Percentiles rank a stretch among this genome's conserved stretches.
Conservation (phyloP, 2,329 filamentous ascomycete species). For the Sphaerostilbella broomeana region DNA sequence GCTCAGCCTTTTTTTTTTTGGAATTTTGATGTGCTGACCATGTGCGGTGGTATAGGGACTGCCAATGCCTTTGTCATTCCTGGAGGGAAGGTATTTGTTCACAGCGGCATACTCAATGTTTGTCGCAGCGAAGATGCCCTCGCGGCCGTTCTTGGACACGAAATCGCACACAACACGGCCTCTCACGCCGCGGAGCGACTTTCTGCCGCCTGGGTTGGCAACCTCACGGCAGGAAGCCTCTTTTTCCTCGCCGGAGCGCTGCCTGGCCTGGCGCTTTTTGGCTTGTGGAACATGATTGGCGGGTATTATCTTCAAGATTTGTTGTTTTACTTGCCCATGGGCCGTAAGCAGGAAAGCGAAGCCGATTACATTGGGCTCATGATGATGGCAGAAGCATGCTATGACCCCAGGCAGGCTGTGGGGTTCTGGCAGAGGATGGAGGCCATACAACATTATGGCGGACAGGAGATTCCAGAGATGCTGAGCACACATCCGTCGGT, state of each 20-base stretch:
- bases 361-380: conserved; percentile 75
- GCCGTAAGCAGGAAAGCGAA: conserved; percentile 65
- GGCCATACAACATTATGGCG: conserved; percentile 29
- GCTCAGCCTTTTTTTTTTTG: neutral
- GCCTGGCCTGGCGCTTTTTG: conserved; percentile 33
- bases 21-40: neutral
- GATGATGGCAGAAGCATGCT: conserved; percentile 79
- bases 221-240: conserved; percentile 43
- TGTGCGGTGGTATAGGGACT: conserved; percentile 29
- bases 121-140: conserved; percentile 61
- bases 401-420: conserved; percentile 61
- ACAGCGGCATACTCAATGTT: conserved; percentile 63
- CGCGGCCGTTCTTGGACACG: conserved; percentile 70
- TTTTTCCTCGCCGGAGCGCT: conserved; percentile 42
- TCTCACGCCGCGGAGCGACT: conserved; percentile 60
- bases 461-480: conserved; percentile 58
- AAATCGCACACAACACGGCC: conserved; percentile 71
- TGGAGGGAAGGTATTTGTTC: conserved; percentile 74
- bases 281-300: conserved; percentile 37
- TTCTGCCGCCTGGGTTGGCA: conserved; percentile 46
- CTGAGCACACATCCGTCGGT: conserved; percentile 71
- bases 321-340: conserved; percentile 61
- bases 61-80: conserved; percentile 74
- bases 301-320: conserved; percentile 48
- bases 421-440: conserved; percentile 65